Conservation (phyloP, 2,329 filamentous ascomycete genomes). For the Orbilia oligospora region DNA sequence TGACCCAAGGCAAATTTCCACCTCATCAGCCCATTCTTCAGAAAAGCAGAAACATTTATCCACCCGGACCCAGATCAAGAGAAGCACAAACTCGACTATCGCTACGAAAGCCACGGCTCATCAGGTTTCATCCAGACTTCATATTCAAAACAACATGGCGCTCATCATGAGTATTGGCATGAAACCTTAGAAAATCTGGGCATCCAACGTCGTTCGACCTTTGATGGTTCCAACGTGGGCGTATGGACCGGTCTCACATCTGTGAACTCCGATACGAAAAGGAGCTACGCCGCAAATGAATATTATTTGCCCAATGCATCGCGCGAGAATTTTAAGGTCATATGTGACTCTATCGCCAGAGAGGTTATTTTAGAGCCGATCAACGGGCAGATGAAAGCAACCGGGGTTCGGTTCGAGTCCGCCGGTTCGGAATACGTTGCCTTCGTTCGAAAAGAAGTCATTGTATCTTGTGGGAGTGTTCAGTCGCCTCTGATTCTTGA, state of each 20-base stretch:
- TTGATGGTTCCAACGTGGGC: slow-evolving; percentile 68
- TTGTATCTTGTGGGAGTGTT: slow-evolving; percentile 74
- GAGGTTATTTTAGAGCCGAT: slow-evolving; percentile 69
- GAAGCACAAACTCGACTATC: slow-evolving; percentile 49
- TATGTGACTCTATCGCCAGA: slow-evolving; percentile 69
- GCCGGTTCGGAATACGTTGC: slow-evolving; percentile 64
- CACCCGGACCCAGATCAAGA: slow-evolving; percentile 26
- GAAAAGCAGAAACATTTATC: slow-evolving; percentile 56
- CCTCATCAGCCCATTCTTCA: slow-evolving; percentile 52
- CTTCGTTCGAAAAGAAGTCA: slow-evolving; percentile 70
- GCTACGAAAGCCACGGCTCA: slow-evolving; percentile 42
- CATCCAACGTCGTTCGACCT: slow-evolving; percentile 66
- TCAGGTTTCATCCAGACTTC: slow-evolving; percentile 49
- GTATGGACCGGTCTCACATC: slow-evolving; percentile 67
- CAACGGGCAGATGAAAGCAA: slow-evolving; percentile 64
- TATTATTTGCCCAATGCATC: slow-evolving; percentile 67
- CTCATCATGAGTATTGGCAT: slow-evolving; percentile 70
- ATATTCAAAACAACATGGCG: slow-evolving; percentile 66
- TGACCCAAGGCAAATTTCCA: background rate
- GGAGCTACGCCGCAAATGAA: slow-evolving; percentile 68
- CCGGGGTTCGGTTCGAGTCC: slow-evolving; percentile 69
- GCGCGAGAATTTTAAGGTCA: slow-evolving; percentile 69
- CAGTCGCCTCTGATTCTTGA: slow-evolving; percentile 75
- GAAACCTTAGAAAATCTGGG: slow-evolving; percentile 67
- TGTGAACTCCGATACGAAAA: slow-evolving; percentile 65